Evolutionary conservation across 768 basidiomycete genomes (phyloP).

Genomic region (Mycena galopus): DNA sequence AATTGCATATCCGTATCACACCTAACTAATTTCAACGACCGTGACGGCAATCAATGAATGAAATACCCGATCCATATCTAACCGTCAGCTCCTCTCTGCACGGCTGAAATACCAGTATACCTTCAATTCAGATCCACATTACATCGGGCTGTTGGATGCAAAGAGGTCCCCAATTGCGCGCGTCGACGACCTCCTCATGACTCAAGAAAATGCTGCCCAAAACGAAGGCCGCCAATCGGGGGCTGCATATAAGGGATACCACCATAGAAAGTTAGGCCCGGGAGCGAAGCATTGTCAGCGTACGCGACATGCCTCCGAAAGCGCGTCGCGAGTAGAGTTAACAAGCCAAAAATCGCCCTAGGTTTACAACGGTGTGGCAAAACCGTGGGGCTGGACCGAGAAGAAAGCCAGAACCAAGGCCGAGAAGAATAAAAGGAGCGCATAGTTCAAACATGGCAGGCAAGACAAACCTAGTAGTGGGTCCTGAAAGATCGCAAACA

Average conservation of each 20-base stretch:
- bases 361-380: constrained; percentile 25
- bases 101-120: constrained; percentile 23
- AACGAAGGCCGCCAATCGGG: constrained; percentile 50
- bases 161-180: constrained; percentile 50
- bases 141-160: constrained; percentile 57
- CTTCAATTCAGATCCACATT: constrained; percentile 51
- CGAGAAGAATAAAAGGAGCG: constrained; percentile 26
- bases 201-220: constrained; percentile 37
- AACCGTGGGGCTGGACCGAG: not conserved
- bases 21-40: not conserved
- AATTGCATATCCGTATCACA: not conserved
- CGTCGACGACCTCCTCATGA: constrained; percentile 43
- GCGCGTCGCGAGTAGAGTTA: not conserved
- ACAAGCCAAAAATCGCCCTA: constrained; percentile 24
- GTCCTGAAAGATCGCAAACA: not conserved
- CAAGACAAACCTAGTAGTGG: not conserved
- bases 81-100: not conserved
- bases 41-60: not conserved
- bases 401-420: not conserved
- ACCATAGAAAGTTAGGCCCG: constrained; percentile 50
- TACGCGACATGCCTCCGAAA: constrained; percentile 42
- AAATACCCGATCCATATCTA: constrained; percentile 37
- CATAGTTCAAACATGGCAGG: not conserved
- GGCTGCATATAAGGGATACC: constrained; percentile 53
- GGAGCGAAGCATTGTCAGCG: constrained; percentile 44